Conservation (phyloP, 805 yeast species). For the Middelhovenomyces tepae region DNA sequence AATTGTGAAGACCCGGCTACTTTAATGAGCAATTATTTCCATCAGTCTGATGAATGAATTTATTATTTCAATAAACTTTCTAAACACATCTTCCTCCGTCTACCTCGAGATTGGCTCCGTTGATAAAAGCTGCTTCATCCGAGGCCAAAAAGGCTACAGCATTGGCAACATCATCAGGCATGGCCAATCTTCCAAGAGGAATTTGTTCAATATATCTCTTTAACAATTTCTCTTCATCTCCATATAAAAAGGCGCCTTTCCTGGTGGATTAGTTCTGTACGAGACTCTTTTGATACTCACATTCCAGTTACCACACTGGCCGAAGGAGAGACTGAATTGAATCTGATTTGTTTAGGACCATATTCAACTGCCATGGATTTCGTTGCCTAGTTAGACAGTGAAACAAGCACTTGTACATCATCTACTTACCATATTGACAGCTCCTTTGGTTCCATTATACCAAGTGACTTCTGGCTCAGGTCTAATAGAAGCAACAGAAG, state of each 20-base stretch:
- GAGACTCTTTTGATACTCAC: no score
- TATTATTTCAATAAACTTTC: neutral
- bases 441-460: conserved; percentile 32
- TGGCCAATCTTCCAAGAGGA: conserved; percentile 30
- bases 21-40: no score
- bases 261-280: no score
- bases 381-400: no score
- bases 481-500: conserved; percentile 30
- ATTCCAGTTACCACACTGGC: conserved; percentile 35
- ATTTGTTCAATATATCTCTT: conserved; percentile 24
- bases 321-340: conserved; percentile 34
- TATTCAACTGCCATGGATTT: conserved; percentile 33
- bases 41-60: conserved; percentile 11
- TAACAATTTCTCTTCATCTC: no score
- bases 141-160: conserved; percentile 29
- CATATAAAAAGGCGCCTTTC: no score
- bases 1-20: no score
- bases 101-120: conserved; percentile 30
- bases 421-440: conserved; percentile 30
- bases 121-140: conserved; percentile 30
- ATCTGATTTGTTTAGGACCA: conserved; percentile 30
- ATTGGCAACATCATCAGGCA: conserved; percentile 31
- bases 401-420: no score
- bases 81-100: conserved; percentile 32
- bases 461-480: conserved; percentile 27